phyloP scores from a whole-genome alignment of 1,284 basidiomycete species.

The Moesziomyces parantarcticus region DNA sequence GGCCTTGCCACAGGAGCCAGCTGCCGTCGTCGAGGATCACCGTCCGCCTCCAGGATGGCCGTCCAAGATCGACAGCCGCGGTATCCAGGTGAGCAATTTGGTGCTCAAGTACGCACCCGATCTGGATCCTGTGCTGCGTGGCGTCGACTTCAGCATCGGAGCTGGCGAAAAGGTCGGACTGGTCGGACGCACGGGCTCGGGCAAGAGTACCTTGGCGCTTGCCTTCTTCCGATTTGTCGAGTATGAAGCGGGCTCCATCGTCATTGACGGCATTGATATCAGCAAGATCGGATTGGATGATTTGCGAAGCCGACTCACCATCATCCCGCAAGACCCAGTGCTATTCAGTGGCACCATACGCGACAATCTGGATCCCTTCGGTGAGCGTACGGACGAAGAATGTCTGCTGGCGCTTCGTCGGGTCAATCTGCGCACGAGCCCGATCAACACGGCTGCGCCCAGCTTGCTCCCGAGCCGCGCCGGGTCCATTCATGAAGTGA shows the following conservation, averaged over 20 bases:
- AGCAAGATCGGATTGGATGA: conserved; percentile 69
- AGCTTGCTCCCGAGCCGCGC: conserved; percentile 27
- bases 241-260: conserved; percentile 38
- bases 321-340: conserved; percentile 70
- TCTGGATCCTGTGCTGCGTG: conserved; percentile 71
- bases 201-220: conserved; percentile 66
- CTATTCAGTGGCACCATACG: conserved; percentile 60
- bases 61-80: conserved; percentile 63
- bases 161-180: conserved; percentile 86
- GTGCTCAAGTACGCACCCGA: conserved; percentile 71
- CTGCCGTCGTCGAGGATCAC: conserved; percentile 65
- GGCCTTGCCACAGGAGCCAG: conserved; percentile 69
- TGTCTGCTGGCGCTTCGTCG: conserved; percentile 36
- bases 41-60: conserved; percentile 71
- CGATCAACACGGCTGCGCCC: conserved; percentile 23
- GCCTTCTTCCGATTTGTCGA: conserved; percentile 62
- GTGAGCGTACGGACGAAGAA: conserved; percentile 55
- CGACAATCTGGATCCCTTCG: conserved; percentile 53
- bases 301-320: conserved; percentile 71
- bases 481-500: conserved; percentile 13
- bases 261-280: conserved; percentile 69
- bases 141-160: conserved; percentile 71
- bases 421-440: conserved; percentile 39
- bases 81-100: conserved; percentile 69
- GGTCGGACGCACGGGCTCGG: conserved; percentile 74